Evolutionary conservation across 176 grass and related monocot genomes (phyloP).

Genomic region (Areca catechu): DNA sequence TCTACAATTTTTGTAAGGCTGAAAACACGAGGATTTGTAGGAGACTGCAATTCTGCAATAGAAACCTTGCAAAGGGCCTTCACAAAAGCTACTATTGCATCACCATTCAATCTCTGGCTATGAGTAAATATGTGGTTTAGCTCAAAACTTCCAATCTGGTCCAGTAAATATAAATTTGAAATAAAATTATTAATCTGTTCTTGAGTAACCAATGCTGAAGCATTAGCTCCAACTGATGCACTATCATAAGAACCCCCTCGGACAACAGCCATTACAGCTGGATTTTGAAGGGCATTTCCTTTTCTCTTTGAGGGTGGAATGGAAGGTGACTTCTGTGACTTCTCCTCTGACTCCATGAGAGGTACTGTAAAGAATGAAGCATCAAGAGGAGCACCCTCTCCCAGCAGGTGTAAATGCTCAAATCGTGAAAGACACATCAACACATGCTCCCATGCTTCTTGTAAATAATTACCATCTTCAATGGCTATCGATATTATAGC

Average conservation of each 20-base stretch:
- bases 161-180: slow-evolving; percentile 84
- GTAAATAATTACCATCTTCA: slow-evolving; percentile 87
- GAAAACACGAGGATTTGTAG: slow-evolving; percentile 83
- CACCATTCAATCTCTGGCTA: slow-evolving; percentile 93
- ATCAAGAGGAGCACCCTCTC: slow-evolving; percentile 85
- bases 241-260: slow-evolving; percentile 96
- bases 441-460: slow-evolving; percentile 95
- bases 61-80: slow-evolving; percentile 97
- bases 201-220: slow-evolving; percentile 58
- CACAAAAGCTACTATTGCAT: slow-evolving; percentile 98
- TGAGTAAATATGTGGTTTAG: slow-evolving; percentile 97
- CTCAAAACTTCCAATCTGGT: slow-evolving; percentile 95
- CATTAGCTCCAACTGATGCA: slow-evolving; percentile 46
- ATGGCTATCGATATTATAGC: slow-evolving; percentile 98
- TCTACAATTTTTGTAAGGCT: slow-evolving; percentile 99
- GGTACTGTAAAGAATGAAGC: slow-evolving; percentile 81
- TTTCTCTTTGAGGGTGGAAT: slow-evolving; percentile 45
- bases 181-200: slow-evolving; percentile 94
- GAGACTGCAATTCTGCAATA: slow-evolving; percentile 85
- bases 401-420: slow-evolving; percentile 91
- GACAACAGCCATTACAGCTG: slow-evolving; percentile 80
- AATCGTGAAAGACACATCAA: slow-evolving; percentile 93
- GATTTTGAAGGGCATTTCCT: slow-evolving; percentile 88
- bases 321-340: slow-evolving; percentile 43
- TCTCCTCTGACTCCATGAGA: slow-evolving; percentile 48